Percentiles rank a stretch among this genome's conserved stretches.
These are phyloP conservation scores for Candida sp. DNA, from an alignment of 1,139 yeast genomes.

Conservation along the genomic window DNA sequence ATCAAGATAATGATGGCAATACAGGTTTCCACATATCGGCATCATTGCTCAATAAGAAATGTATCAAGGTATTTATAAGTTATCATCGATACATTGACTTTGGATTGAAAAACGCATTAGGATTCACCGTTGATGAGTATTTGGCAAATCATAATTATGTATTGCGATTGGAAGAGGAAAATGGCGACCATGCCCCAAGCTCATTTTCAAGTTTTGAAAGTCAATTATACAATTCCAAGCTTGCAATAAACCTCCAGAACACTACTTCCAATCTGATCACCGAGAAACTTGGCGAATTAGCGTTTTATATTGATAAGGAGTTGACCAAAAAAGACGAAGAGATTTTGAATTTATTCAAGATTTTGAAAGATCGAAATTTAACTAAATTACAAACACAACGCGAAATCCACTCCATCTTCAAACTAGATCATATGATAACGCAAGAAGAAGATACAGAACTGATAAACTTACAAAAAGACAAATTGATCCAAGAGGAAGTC, in stretches of 20 bases:
- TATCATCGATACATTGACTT: constrained; percentile 71
- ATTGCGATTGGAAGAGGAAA: constrained; percentile 16
- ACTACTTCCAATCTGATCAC: constrained; percentile 33
- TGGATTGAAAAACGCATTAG: constrained; percentile 60
- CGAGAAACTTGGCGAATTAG: constrained; percentile 38
- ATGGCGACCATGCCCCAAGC: constrained; percentile 6
- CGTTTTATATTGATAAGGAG: constrained; percentile 39
- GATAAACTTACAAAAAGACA: constrained; percentile 21
- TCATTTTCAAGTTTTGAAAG: constrained; percentile 21
- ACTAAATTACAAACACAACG: constrained; percentile 34
- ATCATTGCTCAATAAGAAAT: constrained; percentile 66
- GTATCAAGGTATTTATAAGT: constrained; percentile 67
- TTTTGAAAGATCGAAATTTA: constrained; percentile 21
- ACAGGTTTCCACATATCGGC: constrained; percentile 87
- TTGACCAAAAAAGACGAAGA: constrained; percentile 36
- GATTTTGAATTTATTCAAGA: constrained; percentile 25
- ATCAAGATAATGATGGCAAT: constrained; percentile 81
- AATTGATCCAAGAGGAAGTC: constrained; percentile 42
- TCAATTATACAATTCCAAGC: constrained; percentile 34
- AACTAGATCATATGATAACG: constrained; percentile 32
- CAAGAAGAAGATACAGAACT: constrained; percentile 12
- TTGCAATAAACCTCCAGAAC: constrained; percentile 34
- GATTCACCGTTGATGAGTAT: constrained; percentile 75
- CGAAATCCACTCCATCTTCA: constrained; percentile 30
- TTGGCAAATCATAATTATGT: constrained; percentile 36